A percentile compares a stretch with the other conserved stretches of the same genome.
Evolutionary conservation across 2,329 filamentous ascomycete species (phyloP).

Genomic region (Epichloe sylvatica): DNA sequence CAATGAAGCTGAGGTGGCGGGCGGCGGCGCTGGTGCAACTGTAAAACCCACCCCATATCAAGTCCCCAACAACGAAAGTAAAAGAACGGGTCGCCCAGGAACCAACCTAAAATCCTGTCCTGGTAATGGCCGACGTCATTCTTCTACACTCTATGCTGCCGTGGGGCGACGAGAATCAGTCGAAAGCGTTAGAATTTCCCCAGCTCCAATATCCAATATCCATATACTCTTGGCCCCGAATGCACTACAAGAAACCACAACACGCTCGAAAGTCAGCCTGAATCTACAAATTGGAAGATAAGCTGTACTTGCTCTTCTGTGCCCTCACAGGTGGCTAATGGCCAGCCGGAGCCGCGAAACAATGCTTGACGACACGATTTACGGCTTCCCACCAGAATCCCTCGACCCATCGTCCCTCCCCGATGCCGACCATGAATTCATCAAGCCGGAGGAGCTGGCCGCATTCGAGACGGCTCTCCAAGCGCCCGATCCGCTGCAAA

Average conservation of each 20-base stretch:
- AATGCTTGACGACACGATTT: conserved; percentile 19
- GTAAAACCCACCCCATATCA: neutral
- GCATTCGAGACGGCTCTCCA: conserved; percentile 70
- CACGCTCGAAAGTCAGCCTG: no score
- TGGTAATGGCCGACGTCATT: neutral
- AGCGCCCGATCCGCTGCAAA: conserved; percentile 64
- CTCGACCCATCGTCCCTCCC: conserved; percentile 60
- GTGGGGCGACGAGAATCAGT: neutral
- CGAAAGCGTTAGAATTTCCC: no score
- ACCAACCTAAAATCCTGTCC: no score
- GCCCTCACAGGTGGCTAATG: neutral
- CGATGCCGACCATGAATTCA: conserved; percentile 68
- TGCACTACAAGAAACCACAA: no score
- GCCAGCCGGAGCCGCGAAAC: conserved; percentile 5
- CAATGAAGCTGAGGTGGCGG: no score
- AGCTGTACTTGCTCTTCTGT: neutral
- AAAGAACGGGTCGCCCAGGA: no score
- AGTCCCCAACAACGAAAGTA: neutral
- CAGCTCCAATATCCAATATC: no score
- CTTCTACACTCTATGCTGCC: neutral
- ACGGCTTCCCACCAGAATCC: conserved; percentile 46
- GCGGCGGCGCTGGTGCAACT: neutral
- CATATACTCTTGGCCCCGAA: no score
- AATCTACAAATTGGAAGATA: neutral
- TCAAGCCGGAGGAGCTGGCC: conserved; percentile 55